Evolutionary conservation across 208 protist species (phyloP).

Genomic region (Trypanosoma congolense): DNA sequence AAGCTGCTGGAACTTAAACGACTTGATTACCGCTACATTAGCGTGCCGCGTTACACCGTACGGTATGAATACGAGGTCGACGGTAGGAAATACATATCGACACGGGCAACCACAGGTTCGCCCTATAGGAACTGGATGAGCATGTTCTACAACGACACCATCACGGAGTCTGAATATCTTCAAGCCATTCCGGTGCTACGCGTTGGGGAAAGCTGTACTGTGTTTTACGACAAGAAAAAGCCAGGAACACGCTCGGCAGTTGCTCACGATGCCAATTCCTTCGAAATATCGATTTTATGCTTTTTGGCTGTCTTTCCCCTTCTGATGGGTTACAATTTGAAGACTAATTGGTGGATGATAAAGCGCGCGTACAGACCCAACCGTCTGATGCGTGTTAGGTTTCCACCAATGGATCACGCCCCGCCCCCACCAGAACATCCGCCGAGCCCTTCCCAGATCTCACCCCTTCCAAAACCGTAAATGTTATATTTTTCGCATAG

Average conservation of each 20-base stretch:
- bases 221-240: slow-evolving; percentile 86
- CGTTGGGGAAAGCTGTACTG: slow-evolving; percentile 69
- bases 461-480: slow-evolving; percentile 42
- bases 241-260: slow-evolving; percentile 60
- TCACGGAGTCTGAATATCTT: slow-evolving; percentile 86
- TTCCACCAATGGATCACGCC: slow-evolving; percentile 53
- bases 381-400: slow-evolving; percentile 72
- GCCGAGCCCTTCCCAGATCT: slow-evolving; percentile 47
- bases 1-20: slow-evolving; percentile 83
- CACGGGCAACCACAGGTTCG: slow-evolving; percentile 74
- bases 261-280: slow-evolving; percentile 84
- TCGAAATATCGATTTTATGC: slow-evolving; percentile 75
- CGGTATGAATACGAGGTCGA: slow-evolving; percentile 85
- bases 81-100: slow-evolving; percentile 71
- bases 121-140: slow-evolving; percentile 81
- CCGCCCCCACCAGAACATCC: slow-evolving; percentile 44
- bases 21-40: slow-evolving; percentile 84
- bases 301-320: slow-evolving; percentile 77
- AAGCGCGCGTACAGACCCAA: slow-evolving; percentile 73
- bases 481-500: background rate
- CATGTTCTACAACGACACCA: slow-evolving; percentile 75
- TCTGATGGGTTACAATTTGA: slow-evolving; percentile 81
- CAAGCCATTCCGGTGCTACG: slow-evolving; percentile 83
- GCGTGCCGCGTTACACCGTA: slow-evolving; percentile 74
- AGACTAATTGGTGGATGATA: slow-evolving; percentile 77